A percentile compares a stretch with the other conserved stretches of the same genome.
phyloP scores from a whole-genome alignment of 1,139 yeast genomes.

The Scheffersomyces insectosa region DNA sequence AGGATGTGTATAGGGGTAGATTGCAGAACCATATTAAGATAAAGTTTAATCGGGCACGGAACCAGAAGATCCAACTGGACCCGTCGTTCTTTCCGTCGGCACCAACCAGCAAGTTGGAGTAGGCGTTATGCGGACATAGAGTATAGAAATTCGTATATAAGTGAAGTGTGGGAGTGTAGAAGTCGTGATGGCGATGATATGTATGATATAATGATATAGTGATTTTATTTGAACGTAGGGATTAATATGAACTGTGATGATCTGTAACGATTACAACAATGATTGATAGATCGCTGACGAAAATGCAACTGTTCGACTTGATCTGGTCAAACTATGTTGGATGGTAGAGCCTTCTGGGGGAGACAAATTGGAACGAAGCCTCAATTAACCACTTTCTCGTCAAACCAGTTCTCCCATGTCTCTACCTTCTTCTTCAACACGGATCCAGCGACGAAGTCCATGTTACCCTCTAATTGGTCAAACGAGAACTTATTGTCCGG shows the following conservation, averaged over 20 bases:
- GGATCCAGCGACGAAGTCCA: conserved; percentile 72
- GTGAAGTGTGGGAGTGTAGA: too few relatives aligned
- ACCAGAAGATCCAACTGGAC: conserved; percentile 37
- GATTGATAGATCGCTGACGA: too few relatives aligned
- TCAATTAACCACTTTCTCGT: conserved; percentile 64
- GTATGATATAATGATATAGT: too few relatives aligned
- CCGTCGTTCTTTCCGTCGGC: conserved; percentile 58
- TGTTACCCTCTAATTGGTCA: conserved; percentile 69
- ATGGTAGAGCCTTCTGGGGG: too few relatives aligned
- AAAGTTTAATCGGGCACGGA: conserved; percentile 36
- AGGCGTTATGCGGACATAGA: not conserved
- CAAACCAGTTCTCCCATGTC: conserved; percentile 77
- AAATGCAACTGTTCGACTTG: too few relatives aligned
- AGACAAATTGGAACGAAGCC: conserved; percentile 3
- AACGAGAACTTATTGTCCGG: conserved; percentile 49
- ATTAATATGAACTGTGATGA: too few relatives aligned
- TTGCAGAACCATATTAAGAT: conserved; percentile 42
- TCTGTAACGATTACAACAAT: too few relatives aligned
- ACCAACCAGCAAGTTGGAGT: conserved; percentile 32
- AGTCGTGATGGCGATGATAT: too few relatives aligned
- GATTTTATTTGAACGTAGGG: too few relatives aligned
- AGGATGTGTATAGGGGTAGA: conserved; percentile 55
- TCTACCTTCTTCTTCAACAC: conserved; percentile 55
- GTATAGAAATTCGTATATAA: too few relatives aligned
- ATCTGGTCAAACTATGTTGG: too few relatives aligned